Conservation (phyloP, 208 protist genomes). For the Wallacemonas sp. region DNA sequence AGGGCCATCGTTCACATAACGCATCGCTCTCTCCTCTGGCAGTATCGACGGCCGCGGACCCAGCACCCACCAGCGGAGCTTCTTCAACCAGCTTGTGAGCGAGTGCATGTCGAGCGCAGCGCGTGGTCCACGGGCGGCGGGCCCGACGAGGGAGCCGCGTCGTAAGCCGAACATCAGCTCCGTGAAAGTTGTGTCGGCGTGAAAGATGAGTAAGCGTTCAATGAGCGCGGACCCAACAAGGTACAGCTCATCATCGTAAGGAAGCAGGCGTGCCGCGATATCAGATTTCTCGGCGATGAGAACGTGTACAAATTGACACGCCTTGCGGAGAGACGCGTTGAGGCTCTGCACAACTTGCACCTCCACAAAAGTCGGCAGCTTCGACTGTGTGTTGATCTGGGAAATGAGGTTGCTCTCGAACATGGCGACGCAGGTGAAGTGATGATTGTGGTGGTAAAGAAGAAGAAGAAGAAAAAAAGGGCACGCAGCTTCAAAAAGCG, state of each 20-base stretch:
- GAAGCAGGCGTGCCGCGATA: constrained; percentile 30
- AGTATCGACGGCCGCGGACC: constrained; percentile 49
- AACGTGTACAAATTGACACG: constrained; percentile 65
- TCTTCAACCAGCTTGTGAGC: constrained; percentile 15
- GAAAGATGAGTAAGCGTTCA: constrained; percentile 59
- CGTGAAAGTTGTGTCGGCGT: constrained; percentile 67
- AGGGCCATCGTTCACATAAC: constrained; percentile 21
- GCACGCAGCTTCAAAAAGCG: not conserved
- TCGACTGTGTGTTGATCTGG: constrained; percentile 67
- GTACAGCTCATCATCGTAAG: constrained; percentile 71
- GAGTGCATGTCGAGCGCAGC: not conserved
- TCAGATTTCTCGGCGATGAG: constrained; percentile 57
- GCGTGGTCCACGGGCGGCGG: not conserved
- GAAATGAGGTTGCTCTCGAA: constrained; percentile 80
- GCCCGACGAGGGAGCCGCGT: constrained; percentile 24
- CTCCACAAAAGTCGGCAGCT: constrained; percentile 77
- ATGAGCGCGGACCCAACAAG: constrained; percentile 37
- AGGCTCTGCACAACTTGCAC: constrained; percentile 59
- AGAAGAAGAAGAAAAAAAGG: constrained; percentile 13
- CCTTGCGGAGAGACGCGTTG: constrained; percentile 47
- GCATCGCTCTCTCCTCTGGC: constrained; percentile 52
- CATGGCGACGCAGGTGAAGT: constrained; percentile 25
- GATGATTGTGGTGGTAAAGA: not conserved
- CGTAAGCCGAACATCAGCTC: constrained; percentile 79
- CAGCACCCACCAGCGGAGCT: constrained; percentile 46